A percentile compares a stretch with the other conserved stretches of the same genome.
Evolutionary conservation across 768 basidiomycete genomes (phyloP).

Genomic region (Clitopilus passeckerianus): DNA sequence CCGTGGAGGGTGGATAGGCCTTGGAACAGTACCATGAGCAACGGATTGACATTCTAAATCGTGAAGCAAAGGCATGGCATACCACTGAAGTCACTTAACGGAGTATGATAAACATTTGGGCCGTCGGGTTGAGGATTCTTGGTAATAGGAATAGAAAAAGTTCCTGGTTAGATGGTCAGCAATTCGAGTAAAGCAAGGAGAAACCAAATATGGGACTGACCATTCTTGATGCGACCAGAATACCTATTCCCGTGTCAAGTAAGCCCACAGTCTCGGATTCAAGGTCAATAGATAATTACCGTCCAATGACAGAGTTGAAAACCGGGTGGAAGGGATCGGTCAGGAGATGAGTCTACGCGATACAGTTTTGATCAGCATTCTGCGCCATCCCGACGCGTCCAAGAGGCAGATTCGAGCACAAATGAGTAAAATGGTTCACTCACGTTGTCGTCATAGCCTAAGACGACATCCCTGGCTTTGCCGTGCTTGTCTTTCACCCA

Average conservation of each 20-base stretch:
- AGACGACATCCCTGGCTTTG: neutral
- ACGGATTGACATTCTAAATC: neutral
- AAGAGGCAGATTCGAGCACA: neutral
- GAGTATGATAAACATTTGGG: conserved; percentile 38
- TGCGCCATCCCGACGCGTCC: no score
- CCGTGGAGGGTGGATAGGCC: conserved; percentile 9
- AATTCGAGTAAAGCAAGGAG: neutral
- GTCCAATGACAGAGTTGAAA: conserved; percentile 30
- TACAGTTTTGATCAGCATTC: neutral
- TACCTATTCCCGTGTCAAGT: conserved; percentile 23
- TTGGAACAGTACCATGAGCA: neutral
- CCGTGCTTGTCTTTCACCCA: conserved; percentile 1
- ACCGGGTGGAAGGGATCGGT: conserved; percentile 40
- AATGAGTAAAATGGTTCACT: neutral
- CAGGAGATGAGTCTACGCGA: conserved; percentile 25
- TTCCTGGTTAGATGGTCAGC: conserved; percentile 21
- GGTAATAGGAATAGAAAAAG: conserved; percentile 44
- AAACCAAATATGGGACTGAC: conserved; percentile 15
- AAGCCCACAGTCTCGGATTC: neutral
- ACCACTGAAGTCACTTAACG: conserved; percentile 43
- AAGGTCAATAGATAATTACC: conserved; percentile 10
- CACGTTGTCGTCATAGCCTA: neutral
- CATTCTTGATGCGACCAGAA: conserved; percentile 43
- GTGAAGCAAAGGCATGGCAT: neutral
- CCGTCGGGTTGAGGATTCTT: conserved; percentile 31